phyloP scores from a whole-genome alignment of 352 stramenopile species.

The Blastocystis sp. region DNA sequence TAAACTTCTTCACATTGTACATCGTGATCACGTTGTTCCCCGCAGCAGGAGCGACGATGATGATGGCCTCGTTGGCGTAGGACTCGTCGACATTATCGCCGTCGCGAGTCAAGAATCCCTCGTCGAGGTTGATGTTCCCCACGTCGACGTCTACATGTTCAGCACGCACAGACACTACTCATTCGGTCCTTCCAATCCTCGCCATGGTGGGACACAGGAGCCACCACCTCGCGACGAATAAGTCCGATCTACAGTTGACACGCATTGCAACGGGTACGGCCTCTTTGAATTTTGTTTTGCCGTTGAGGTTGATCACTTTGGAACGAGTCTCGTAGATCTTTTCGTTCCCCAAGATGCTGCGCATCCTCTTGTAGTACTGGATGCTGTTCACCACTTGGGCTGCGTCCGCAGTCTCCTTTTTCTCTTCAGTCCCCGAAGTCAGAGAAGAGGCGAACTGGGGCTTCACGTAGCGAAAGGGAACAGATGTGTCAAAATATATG shows the following conservation, averaged over 20 bases:
- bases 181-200: constrained; percentile 45
- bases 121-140: constrained; percentile 22
- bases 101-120: constrained; percentile 31
- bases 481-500: constrained; percentile 10
- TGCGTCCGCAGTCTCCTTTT: neutral
- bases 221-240: constrained; percentile 1
- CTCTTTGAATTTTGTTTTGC: neutral
- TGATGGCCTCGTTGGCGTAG: constrained; percentile 25
- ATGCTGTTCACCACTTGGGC: neutral
- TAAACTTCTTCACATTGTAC: constrained; percentile 54
- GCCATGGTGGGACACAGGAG: neutral
- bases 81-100: no score
- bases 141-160: neutral
- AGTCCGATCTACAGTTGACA: neutral
- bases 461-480: constrained; percentile 39
- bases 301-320: constrained; percentile 17
- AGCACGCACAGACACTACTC: neutral
- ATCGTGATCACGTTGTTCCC: constrained; percentile 53
- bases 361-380: constrained; percentile 26
- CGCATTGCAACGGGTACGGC: neutral
- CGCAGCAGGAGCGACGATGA: constrained; percentile 15
- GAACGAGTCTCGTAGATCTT: constrained; percentile 52
- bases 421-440: neutral
- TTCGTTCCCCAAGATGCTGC: constrained; percentile 32
- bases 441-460: neutral